Conservation (phyloP, 1,284 basidiomycete species). For the Limonomyces culmigenus region DNA sequence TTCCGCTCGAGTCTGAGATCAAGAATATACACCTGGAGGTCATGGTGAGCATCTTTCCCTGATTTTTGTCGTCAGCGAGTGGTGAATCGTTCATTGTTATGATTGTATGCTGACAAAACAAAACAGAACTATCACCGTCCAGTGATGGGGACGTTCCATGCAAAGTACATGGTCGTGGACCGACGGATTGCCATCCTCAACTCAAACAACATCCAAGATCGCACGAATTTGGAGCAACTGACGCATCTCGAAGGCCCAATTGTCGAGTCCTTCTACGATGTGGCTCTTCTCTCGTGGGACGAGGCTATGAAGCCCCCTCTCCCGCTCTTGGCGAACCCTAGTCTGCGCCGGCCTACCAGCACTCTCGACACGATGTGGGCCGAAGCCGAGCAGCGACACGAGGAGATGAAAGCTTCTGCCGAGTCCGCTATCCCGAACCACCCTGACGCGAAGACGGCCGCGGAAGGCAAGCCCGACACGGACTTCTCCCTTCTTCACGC, state of each 20-base stretch:
- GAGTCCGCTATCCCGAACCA: too few species aligned
- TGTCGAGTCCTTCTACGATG: slow-evolving; percentile 47
- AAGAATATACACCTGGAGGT: slow-evolving; percentile 47
- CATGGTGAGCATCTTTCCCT: slow-evolving; percentile 1
- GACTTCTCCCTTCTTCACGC: background rate
- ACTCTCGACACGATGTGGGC: too few species aligned
- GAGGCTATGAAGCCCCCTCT: slow-evolving; percentile 39
- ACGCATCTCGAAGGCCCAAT: slow-evolving; percentile 13
- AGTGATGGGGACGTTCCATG: slow-evolving; percentile 60
- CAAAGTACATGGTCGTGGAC: slow-evolving; percentile 65
- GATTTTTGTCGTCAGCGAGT: background rate
- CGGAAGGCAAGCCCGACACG: background rate
- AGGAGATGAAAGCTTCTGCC: too few species aligned
- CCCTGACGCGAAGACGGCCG: too few species aligned
- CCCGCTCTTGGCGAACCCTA: slow-evolving; percentile 22
- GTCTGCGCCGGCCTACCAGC: too few species aligned
- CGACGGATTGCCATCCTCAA: slow-evolving; percentile 57
- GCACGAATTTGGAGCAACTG: slow-evolving; percentile 51
- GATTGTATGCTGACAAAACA: too few species aligned
- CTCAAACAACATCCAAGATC: slow-evolving; percentile 64
- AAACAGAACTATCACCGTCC: slow-evolving; percentile 29
- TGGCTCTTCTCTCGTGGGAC: slow-evolving; percentile 51
- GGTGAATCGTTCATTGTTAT: slow-evolving; percentile 3
- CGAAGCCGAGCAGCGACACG: too few species aligned
- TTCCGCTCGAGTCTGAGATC: slow-evolving; percentile 40